Percentiles rank a stretch among this genome's conserved stretches.
Conservation (phyloP, 768 basidiomycete genomes). For the Tulasnella calospora region DNA sequence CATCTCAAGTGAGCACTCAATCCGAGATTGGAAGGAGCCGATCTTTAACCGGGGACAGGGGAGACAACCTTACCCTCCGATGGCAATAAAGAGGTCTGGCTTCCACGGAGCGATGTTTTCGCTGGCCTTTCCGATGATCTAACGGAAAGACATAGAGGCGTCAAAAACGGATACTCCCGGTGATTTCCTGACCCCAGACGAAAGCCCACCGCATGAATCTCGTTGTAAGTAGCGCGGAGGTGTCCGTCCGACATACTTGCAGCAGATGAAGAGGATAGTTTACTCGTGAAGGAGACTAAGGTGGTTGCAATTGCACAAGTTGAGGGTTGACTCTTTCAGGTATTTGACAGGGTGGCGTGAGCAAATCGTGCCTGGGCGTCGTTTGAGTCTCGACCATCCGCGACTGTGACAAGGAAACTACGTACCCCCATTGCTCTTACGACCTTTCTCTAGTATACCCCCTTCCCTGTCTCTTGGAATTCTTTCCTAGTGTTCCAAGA, state of each 20-base stretch:
- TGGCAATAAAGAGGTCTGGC: conserved; percentile 81
- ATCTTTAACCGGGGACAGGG: neutral
- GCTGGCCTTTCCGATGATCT: conserved; percentile 66
- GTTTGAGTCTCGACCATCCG: neutral
- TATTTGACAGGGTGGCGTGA: conserved; percentile 7
- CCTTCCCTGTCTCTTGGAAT: neutral
- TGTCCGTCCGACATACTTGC: conserved; percentile 43
- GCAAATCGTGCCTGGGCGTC: neutral
- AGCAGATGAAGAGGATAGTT: neutral
- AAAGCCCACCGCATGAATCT: conserved; percentile 58
- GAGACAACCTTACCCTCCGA: conserved; percentile 44
- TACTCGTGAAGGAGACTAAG: neutral
- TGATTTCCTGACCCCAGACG: neutral
- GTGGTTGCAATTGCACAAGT: neutral
- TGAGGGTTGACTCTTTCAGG: neutral
- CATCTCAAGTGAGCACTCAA: conserved; percentile 45
- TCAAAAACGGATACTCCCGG: neutral
- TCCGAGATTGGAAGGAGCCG: conserved; percentile 54
- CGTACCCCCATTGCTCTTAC: neutral
- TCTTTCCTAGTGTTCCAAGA: conserved; percentile 33
- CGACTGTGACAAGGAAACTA: neutral
- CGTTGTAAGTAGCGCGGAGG: conserved; percentile 77
- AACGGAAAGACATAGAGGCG: neutral
- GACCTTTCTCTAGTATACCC: neutral
- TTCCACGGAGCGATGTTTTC: conserved; percentile 71